Evolutionary conservation across 306 rosid genomes (phyloP).

Genomic region (Castanea crenata): DNA sequence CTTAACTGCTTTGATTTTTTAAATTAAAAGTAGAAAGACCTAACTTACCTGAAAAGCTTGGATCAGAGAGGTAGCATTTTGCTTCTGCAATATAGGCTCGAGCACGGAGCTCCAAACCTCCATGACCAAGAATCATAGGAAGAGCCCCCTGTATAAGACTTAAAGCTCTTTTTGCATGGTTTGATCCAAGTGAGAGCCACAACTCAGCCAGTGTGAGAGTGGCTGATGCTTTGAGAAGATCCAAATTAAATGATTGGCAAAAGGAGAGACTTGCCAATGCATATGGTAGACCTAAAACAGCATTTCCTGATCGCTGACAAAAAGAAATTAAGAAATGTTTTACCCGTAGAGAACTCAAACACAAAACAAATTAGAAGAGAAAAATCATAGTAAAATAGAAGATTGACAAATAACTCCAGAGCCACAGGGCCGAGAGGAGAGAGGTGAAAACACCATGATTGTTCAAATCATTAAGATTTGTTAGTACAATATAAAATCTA

Average conservation of each 20-base stretch:
- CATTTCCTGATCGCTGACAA: constrained; percentile 90
- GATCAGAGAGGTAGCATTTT: constrained; percentile 79
- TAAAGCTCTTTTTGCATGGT: constrained; percentile 83
- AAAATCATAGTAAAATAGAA: not conserved
- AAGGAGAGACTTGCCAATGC: constrained; percentile 95
- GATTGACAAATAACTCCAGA: not conserved
- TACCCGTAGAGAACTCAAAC: not conserved
- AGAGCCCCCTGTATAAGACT: constrained; percentile 84
- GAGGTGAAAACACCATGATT: not conserved
- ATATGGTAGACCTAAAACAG: constrained; percentile 88
- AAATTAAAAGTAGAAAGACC: not conserved
- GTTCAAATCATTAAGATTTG: not conserved
- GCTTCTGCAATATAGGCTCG: constrained; percentile 88
- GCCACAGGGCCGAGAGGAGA: not conserved
- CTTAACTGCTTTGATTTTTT: not conserved
- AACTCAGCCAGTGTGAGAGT: constrained; percentile 83
- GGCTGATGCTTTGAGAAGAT: constrained; percentile 96
- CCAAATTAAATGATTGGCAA: constrained; percentile 92
- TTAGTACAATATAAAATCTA: not conserved
- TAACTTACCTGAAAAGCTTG: constrained; percentile 68
- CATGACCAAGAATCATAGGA: constrained; percentile 97
- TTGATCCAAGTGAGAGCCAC: constrained; percentile 93
- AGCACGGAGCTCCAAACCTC: constrained; percentile 93
- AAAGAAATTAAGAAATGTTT: constrained; percentile 5
- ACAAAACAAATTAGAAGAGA: not conserved